These are phyloP conservation scores for Boletus sp. DNA, from an alignment of 1,284 basidiomycete genomes.

Conservation along the genomic window DNA sequence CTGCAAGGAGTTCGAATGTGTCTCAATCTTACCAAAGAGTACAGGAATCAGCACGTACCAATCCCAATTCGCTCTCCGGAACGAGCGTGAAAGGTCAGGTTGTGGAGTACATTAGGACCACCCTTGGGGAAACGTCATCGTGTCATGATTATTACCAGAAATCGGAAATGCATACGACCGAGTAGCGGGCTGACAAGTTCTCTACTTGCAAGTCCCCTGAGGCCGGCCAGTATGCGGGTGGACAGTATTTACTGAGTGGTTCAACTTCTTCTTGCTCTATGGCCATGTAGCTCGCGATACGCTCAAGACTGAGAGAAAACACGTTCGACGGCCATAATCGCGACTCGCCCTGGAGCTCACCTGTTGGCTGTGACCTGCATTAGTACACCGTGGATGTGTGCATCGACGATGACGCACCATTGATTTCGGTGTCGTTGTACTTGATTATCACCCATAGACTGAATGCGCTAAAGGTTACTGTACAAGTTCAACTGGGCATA, in stretches of 20 bases:
- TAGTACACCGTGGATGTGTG: not conserved
- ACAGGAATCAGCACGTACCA: constrained; percentile 11
- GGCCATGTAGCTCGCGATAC: constrained; percentile 71
- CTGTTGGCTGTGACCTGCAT: constrained; percentile 15
- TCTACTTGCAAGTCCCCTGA: constrained; percentile 70
- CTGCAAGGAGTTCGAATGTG: constrained; percentile 3
- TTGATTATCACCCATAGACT: constrained; percentile 16
- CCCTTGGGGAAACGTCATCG: not conserved
- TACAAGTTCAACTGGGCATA: not conserved
- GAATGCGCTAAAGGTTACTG: constrained; percentile 8
- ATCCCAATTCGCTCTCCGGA: constrained; percentile 20
- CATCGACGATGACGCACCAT: constrained; percentile 8
- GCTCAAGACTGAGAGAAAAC: constrained; percentile 57
- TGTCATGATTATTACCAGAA: not conserved
- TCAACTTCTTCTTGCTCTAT: constrained; percentile 71
- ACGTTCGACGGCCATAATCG: not conserved
- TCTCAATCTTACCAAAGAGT: not conserved
- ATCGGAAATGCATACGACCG: constrained; percentile 35
- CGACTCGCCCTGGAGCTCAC: constrained; percentile 4
- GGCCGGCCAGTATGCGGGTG: constrained; percentile 81
- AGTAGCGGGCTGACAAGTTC: constrained; percentile 59
- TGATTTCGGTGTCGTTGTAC: constrained; percentile 15
- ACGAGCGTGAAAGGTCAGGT: constrained; percentile 13
- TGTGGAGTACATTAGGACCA: constrained; percentile 13
- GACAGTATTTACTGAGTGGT: constrained; percentile 51